Conservation (phyloP, 75 land plant genomes). For the Gnetum montanum region DNA sequence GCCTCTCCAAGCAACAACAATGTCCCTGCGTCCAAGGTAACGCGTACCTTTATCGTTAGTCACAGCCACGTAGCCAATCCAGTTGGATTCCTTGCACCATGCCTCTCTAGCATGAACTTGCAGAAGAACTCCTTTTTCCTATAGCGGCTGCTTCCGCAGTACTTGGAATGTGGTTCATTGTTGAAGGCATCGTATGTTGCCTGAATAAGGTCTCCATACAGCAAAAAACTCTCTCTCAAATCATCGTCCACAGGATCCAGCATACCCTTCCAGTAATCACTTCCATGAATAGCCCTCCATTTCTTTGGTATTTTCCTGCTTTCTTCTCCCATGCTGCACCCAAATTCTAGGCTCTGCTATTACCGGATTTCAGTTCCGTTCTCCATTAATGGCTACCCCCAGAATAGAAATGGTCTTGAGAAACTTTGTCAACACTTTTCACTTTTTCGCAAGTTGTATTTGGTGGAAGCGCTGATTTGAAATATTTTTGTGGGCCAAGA, state of each 20-base stretch:
- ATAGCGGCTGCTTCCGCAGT: constrained; percentile 53
- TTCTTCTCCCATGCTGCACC: too few relatives aligned
- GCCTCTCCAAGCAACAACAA: constrained; percentile 25
- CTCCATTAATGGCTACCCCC: too few relatives aligned
- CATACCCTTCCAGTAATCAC: constrained; percentile 43
- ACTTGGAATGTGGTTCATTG: not conserved
- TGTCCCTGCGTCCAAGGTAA: constrained; percentile 18
- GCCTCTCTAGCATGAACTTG: constrained; percentile 33
- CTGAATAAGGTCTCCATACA: not conserved
- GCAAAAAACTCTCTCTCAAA: constrained; percentile 25
- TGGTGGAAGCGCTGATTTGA: too few relatives aligned
- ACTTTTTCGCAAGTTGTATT: too few relatives aligned
- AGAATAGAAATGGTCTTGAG: too few relatives aligned
- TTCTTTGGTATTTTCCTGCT: too few relatives aligned
- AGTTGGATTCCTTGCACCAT: constrained; percentile 32
- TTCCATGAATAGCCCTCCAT: constrained; percentile 53
- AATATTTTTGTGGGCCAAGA: too few relatives aligned
- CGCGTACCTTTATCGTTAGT: constrained; percentile 3
- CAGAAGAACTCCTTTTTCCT: constrained; percentile 38
- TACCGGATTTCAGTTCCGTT: too few relatives aligned
- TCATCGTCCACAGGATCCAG: constrained; percentile 48
- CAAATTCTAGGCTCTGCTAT: too few relatives aligned
- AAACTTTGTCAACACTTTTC: too few relatives aligned
- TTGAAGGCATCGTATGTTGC: not conserved
- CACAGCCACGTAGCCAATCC: constrained; percentile 31